A percentile compares a stretch with the other conserved stretches of the same genome.
Conservation (phyloP, 2,329 filamentous ascomycete species). For the Acephala macrosclerotiorum region DNA sequence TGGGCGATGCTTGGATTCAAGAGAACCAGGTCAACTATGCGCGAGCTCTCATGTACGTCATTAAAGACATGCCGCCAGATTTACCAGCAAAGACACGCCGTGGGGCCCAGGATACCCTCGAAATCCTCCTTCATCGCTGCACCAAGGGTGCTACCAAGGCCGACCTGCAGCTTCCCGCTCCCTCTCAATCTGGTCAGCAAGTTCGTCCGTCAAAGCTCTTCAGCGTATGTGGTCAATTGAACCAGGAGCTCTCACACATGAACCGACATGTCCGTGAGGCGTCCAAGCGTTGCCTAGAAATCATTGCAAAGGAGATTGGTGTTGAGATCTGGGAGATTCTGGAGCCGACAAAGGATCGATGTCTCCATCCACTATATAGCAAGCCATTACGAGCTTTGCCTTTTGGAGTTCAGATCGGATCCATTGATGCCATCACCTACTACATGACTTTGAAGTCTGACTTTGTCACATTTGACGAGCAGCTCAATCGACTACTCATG, state of each 20-base stretch:
- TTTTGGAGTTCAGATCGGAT: constrained; percentile 95
- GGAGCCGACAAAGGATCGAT: constrained; percentile 85
- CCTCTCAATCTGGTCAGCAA: constrained; percentile 61
- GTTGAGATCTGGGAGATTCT: constrained; percentile 88
- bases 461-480: constrained; percentile 91
- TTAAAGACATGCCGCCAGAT: constrained; percentile 97
- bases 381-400: constrained; percentile 93
- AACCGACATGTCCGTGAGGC: constrained; percentile 93
- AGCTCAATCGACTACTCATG: constrained; percentile 87
- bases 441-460: constrained; percentile 89
- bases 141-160: constrained; percentile 82
- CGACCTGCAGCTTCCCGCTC: constrained; percentile 63
- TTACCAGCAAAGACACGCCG: constrained; percentile 88
- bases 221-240: constrained; percentile 83
- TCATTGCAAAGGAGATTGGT: constrained; percentile 79
- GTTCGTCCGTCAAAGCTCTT: constrained; percentile 72
- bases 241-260: constrained; percentile 91
- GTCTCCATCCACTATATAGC: constrained; percentile 91
- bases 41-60: constrained; percentile 91
- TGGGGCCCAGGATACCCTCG: constrained; percentile 83
- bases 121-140: constrained; percentile 79
- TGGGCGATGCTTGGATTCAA: constrained; percentile 84
- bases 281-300: constrained; percentile 79
- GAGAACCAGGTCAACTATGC: constrained; percentile 88
- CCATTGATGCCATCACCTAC: constrained; percentile 97